phyloP scores from a whole-genome alignment of 306 rosid species.

The Myrica gale region DNA sequence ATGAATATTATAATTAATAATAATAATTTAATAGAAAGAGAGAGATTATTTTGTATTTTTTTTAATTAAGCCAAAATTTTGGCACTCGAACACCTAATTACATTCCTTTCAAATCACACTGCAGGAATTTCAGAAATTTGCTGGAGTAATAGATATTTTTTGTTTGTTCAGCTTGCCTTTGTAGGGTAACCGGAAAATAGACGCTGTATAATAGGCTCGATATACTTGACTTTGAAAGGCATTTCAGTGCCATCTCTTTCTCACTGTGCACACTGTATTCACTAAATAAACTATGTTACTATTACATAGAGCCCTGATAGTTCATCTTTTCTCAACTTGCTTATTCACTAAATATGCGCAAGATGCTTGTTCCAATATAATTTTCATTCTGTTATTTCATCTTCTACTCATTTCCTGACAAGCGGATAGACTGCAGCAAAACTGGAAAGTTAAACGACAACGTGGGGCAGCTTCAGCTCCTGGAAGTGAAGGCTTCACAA shows the following conservation, averaged over 20 bases:
- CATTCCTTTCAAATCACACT: conserved; percentile 11
- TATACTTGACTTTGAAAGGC: background rate
- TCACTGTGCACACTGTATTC: background rate
- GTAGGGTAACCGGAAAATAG: background rate
- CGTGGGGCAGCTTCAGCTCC: conserved; percentile 72
- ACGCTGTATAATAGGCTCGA: background rate
- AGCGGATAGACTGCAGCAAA: conserved; percentile 84
- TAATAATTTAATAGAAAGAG: too few relatives aligned
- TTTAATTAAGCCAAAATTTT: too few relatives aligned
- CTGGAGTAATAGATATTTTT: background rate
- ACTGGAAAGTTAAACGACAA: conserved; percentile 95
- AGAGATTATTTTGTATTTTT: too few relatives aligned
- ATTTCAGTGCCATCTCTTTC: background rate
- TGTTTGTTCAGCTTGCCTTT: background rate
- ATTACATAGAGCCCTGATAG: background rate
- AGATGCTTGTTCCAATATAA: conserved; percentile 5
- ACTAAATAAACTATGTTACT: background rate
- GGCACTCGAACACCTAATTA: background rate
- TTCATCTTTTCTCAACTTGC: conserved; percentile 8
- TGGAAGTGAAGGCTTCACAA: conserved; percentile 90
- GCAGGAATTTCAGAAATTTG: background rate
- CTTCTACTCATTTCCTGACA: conserved; percentile 36
- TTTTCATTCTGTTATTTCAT: conserved; percentile 1
- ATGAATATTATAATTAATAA: too few relatives aligned
- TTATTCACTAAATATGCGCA: conserved; percentile 8